A percentile compares a stretch with the other conserved stretches of the same genome.
Evolutionary conservation across 202 grass and related monocot species (phyloP).

Genomic region (Carex arenaria): DNA sequence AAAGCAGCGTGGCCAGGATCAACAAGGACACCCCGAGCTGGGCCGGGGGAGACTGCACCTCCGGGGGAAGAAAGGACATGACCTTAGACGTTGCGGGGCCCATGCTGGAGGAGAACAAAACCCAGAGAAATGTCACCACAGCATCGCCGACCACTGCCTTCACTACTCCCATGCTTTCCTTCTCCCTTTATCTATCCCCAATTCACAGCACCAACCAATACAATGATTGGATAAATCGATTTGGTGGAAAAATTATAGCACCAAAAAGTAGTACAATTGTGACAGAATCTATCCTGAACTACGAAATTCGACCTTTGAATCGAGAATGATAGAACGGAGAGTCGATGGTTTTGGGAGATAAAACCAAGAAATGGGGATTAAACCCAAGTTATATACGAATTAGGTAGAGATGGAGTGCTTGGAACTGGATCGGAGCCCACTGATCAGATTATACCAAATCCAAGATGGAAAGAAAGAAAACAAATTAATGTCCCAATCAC

Average conservation of each 20-base stretch:
- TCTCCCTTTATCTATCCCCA: not conserved
- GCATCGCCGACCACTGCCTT: conserved; percentile 54
- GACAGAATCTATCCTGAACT: not conserved
- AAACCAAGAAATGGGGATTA: not conserved
- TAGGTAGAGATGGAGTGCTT: not conserved
- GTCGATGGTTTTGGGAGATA: not conserved
- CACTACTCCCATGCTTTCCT: conserved; percentile 35
- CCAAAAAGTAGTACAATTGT: not conserved
- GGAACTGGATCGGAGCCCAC: not conserved
- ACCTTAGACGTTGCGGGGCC: conserved; percentile 48
- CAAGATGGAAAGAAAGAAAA: not conserved
- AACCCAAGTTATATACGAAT: too few species aligned
- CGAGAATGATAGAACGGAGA: not conserved
- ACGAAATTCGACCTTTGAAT: not conserved
- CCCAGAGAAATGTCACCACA: conserved; percentile 79
- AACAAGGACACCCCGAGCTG: conserved; percentile 53
- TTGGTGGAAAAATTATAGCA: not conserved
- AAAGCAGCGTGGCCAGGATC: conserved; percentile 55
- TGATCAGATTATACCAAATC: too few species aligned
- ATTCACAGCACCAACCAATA: not conserved
- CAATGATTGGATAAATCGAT: not conserved
- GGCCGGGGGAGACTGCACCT: conserved; percentile 32
- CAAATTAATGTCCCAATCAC: too few species aligned
- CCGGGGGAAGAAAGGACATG: conserved; percentile 40
- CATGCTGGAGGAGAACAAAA: conserved; percentile 57